A percentile compares a stretch with the other conserved stretches of the same genome.
Conservation (phyloP, 306 rosid genomes). For the Dalbergia cultrata region DNA sequence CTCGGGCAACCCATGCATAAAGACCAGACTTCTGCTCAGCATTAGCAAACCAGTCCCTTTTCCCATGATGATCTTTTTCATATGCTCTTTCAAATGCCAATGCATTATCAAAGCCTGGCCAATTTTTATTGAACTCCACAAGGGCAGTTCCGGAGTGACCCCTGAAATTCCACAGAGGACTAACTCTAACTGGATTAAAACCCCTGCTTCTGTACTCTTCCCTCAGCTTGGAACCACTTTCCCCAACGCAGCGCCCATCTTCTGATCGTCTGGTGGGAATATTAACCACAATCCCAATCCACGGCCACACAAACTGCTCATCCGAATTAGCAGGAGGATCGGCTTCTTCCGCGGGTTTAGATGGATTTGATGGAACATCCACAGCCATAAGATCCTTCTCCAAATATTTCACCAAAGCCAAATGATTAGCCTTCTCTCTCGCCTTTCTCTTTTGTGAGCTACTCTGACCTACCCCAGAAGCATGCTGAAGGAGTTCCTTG, state of each 20-base stretch:
- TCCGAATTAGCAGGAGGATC: conserved; percentile 59
- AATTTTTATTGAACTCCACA: conserved; percentile 85
- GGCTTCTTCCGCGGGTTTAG: conserved; percentile 47
- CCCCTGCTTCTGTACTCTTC: conserved; percentile 89
- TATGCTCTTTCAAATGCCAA: conserved; percentile 90
- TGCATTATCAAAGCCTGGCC: conserved; percentile 94
- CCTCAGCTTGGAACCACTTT: conserved; percentile 91
- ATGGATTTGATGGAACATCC: conserved; percentile 61
- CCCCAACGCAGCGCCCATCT: conserved; percentile 81
- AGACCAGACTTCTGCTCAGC: conserved; percentile 69
- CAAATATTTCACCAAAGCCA: conserved; percentile 81
- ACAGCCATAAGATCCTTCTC: conserved; percentile 65
- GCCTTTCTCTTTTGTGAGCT: conserved; percentile 76
- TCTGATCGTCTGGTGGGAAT: conserved; percentile 70
- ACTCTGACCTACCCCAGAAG: conserved; percentile 97
- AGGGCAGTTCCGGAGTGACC: conserved; percentile 92
- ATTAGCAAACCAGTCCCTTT: conserved; percentile 69
- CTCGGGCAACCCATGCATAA: conserved; percentile 97
- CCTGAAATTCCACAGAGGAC: conserved; percentile 84
- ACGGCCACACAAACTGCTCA: conserved; percentile 94
- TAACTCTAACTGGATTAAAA: conserved; percentile 82
- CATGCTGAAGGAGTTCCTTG: conserved; percentile 91
- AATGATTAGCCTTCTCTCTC: conserved; percentile 84
- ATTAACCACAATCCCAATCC: conserved; percentile 90
- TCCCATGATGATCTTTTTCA: conserved; percentile 80